These are phyloP conservation scores for Euphorbia lathyris DNA, from an alignment of 345 rosid species.

Conservation along the genomic window DNA sequence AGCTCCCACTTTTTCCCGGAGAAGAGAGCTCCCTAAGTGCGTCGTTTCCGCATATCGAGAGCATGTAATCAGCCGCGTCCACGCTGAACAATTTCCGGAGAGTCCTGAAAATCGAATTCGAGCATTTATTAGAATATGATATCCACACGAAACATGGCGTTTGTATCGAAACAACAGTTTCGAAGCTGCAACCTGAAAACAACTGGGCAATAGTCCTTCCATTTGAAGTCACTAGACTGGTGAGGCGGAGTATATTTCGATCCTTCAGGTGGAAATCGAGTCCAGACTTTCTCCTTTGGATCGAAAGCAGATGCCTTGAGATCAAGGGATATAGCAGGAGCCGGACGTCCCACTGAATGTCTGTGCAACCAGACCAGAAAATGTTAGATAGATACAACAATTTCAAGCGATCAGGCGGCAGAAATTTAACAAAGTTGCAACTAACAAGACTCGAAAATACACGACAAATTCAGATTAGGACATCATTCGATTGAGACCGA, in stretches of 20 bases:
- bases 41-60: conserved; percentile 89
- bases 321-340: conserved; percentile 82
- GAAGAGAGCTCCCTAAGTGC: conserved; percentile 98
- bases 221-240: conserved; percentile 80
- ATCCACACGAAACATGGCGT: not conserved
- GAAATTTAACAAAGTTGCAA: not conserved
- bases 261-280: conserved; percentile 90
- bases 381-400: not conserved
- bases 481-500: too few relatives aligned
- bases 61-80: conserved; percentile 97
- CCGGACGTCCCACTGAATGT: conserved; percentile 92
- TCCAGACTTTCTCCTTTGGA: conserved; percentile 96
- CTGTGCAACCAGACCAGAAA: conserved; percentile 34
- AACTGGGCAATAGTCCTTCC: conserved; percentile 98
- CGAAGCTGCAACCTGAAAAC: conserved; percentile 71
- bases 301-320: conserved; percentile 86
- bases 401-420: not conserved
- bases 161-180: not conserved
- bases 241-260: conserved; percentile 96
- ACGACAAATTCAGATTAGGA: too few relatives aligned
- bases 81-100: conserved; percentile 84
- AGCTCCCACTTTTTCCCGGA: conserved; percentile 98
- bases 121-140: not conserved
- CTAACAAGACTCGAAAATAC: too few relatives aligned
- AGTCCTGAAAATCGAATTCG: conserved; percentile 52